Conservation (phyloP, 139 green algal species). For the Prasinococcaceae sp. region DNA sequence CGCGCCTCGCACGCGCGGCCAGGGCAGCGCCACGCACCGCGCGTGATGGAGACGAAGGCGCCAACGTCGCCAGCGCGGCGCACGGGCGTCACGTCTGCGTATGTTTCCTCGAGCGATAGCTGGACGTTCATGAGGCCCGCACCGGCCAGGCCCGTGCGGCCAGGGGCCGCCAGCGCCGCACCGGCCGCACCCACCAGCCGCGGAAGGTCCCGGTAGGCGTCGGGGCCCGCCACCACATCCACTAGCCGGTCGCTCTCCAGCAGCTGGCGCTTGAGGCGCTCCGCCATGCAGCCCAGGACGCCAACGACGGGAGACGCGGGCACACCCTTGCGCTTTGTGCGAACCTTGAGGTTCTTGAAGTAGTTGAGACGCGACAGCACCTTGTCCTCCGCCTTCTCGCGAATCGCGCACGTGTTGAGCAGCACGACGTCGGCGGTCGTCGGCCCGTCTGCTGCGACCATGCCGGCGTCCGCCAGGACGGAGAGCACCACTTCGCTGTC, state of each 20-base stretch:
- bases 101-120: conserved; percentile 70
- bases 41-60: conserved; percentile 70
- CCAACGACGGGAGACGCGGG: conserved; percentile 40
- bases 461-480: conserved; percentile 43
- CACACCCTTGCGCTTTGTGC: neutral
- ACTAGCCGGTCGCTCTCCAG: conserved; percentile 36
- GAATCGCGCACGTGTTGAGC: conserved; percentile 88
- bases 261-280: conserved; percentile 58
- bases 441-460: conserved; percentile 11
- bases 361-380: conserved; percentile 29
- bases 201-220: conserved; percentile 76
- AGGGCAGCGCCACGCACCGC: too few species aligned
- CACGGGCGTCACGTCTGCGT: conserved; percentile 68
- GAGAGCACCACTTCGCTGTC: conserved; percentile 58
- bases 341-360: conserved; percentile 35
- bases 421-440: conserved; percentile 47
- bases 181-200: conserved; percentile 48
- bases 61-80: conserved; percentile 21
- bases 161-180: conserved; percentile 8
- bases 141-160: conserved; percentile 13
- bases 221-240: conserved; percentile 74
- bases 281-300: conserved; percentile 88
- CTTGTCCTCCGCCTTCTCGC: conserved; percentile 55
- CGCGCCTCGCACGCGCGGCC: too few species aligned
- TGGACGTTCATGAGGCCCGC: conserved; percentile 75